These are phyloP conservation scores for Umbelopsis ramanniana DNA, from an alignment of 192 early-diverging fungal species.

Conservation along the genomic window DNA sequence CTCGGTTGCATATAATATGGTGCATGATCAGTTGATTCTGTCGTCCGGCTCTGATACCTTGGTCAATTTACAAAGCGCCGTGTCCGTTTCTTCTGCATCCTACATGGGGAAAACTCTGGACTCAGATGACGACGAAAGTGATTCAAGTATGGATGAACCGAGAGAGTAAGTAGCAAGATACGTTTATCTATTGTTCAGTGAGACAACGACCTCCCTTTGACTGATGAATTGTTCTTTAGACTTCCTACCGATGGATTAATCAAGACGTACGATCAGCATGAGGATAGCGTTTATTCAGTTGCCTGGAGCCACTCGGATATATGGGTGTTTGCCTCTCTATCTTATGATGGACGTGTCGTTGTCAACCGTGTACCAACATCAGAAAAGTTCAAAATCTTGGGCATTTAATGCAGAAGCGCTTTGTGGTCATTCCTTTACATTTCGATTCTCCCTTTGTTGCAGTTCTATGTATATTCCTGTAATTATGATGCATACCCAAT, in stretches of 20 bases:
- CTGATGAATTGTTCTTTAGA: conserved; percentile 12
- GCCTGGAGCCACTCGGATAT: conserved; percentile 91
- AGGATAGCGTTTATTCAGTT: conserved; percentile 90
- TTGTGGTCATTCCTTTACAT: too few relatives aligned
- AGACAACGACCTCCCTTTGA: too few relatives aligned
- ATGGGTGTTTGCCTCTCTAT: conserved; percentile 94
- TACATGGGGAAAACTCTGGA: conserved; percentile 36
- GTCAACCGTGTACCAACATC: conserved; percentile 85
- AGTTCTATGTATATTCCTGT: neutral
- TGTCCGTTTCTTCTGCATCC: conserved; percentile 84
- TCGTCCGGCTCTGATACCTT: conserved; percentile 83
- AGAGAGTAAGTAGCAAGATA: conserved; percentile 10
- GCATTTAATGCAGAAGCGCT: conserved; percentile 13
- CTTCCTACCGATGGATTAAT: conserved; percentile 80
- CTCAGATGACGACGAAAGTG: conserved; percentile 46
- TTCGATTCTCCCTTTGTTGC: neutral
- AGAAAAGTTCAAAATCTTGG: conserved; percentile 40
- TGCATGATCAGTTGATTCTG: conserved; percentile 92
- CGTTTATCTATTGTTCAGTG: too few relatives aligned
- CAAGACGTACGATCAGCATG: conserved; percentile 90
- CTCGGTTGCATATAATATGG: conserved; percentile 82
- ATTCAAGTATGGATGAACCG: conserved; percentile 12
- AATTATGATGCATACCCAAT: too few relatives aligned
- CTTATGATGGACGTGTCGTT: conserved; percentile 92
- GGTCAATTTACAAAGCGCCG: conserved; percentile 86